phyloP scores from a whole-genome alignment of 2,329 filamentous ascomycete genomes.

The Aspergillus phoenicis region DNA sequence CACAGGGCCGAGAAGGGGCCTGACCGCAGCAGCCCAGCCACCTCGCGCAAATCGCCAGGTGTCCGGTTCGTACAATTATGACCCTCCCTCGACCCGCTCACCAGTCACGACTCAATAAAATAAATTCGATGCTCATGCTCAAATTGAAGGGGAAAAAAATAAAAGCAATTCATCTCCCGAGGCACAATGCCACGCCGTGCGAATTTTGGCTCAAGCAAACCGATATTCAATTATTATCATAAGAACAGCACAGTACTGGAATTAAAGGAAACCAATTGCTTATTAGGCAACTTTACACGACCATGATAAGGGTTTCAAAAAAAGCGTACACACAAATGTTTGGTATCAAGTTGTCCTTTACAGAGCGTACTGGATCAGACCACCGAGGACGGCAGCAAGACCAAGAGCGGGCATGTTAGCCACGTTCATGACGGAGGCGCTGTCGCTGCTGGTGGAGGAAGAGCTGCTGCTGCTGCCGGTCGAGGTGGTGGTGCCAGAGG shows the following conservation, averaged over 20 bases:
- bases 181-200: constrained; percentile 27
- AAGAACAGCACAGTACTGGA: constrained; percentile 38
- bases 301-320: constrained; percentile 32
- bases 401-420: constrained; percentile 44
- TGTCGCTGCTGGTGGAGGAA: constrained; percentile 38
- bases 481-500: constrained; percentile 35
- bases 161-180: constrained; percentile 28
- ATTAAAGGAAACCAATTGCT: constrained; percentile 36
- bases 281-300: constrained; percentile 43
- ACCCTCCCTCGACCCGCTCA: constrained; percentile 13
- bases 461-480: constrained; percentile 28
- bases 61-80: background rate
- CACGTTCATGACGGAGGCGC: constrained; percentile 39
- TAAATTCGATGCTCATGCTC: background rate
- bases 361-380: constrained; percentile 49
- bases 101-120: too few relatives aligned
- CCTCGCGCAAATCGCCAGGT: background rate
- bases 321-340: constrained; percentile 32
- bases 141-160: constrained; percentile 5
- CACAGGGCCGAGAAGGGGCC: constrained; percentile 10
- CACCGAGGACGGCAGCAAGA: constrained; percentile 48
- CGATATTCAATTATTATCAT: constrained; percentile 47
- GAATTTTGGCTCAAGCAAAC: constrained; percentile 34
- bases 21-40: constrained; percentile 22
- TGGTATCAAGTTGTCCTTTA: constrained; percentile 41